Percentiles rank a stretch among this genome's conserved stretches.
Conservation (phyloP, 140 eudicot species). For the Flaveria floridana region DNA sequence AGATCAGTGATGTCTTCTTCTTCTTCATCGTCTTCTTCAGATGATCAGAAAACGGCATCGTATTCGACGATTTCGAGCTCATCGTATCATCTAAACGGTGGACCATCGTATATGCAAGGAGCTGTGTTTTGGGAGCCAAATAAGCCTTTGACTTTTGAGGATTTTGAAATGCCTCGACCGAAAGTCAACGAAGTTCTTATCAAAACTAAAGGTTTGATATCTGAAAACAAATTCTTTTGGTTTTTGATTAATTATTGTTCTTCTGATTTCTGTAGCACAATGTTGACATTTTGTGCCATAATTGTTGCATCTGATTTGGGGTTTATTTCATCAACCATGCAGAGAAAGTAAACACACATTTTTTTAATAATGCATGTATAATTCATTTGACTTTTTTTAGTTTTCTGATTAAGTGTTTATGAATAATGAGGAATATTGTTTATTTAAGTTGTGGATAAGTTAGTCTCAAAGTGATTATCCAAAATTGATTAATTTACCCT, state of each 20-base stretch:
- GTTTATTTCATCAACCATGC: not conserved
- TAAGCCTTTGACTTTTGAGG: slow-evolving; percentile 80
- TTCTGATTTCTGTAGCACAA: not conserved
- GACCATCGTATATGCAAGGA: slow-evolving; percentile 81
- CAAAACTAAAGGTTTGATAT: slow-evolving; percentile 74
- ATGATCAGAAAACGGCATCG: slow-evolving; percentile 25
- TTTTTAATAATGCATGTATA: no score
- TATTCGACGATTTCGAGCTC: slow-evolving; percentile 38
- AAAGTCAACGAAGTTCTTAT: slow-evolving; percentile 84
- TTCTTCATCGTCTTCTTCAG: slow-evolving; percentile 17
- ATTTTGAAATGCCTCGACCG: slow-evolving; percentile 92
- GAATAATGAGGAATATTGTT: no score
- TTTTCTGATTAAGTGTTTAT: no score
- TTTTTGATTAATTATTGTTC: not conserved
- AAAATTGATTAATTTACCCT: no score
- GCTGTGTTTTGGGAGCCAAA: slow-evolving; percentile 88
- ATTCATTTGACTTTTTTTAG: no score
- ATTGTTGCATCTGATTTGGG: not conserved
- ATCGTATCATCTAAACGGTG: slow-evolving; percentile 66
- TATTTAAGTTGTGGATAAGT: no score
- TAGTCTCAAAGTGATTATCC: no score
- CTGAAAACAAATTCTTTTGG: not conserved
- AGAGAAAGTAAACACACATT: not conserved
- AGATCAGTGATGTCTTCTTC: slow-evolving; percentile 23
- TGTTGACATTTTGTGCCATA: not conserved